Evolutionary conservation across 108 stramenopile species (phyloP), one percentile per base, ranked within the genome.

Genomic region (Asterionellopsis glacialis): DNA sequence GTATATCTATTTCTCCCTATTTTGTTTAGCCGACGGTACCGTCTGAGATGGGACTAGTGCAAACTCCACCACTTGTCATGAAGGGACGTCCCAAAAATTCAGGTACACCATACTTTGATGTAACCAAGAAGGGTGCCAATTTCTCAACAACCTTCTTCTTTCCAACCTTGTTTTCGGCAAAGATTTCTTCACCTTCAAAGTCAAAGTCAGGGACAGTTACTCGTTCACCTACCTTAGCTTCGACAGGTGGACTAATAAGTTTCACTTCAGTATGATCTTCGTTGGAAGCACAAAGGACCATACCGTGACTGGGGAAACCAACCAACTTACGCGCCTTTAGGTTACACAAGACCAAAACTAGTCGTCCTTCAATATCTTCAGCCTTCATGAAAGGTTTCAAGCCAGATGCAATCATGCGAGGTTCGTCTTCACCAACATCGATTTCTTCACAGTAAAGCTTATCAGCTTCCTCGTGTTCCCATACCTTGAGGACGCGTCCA

Each of bases 381-480:
- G 64, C 64, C 22, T 70, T 52, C 74, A 90, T 74, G 78, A 89
- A 93, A 41, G 96, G 91, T 44, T 79, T 67, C 3, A 99, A 77
- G 24, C 99, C 99, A 19, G 96, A 97, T 9, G 96, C 96, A 66
- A 99, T 93, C 25, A 53, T 65, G 44, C 99, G 85, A 24, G 91
- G 88, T 51, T 87, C 82, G 41, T 74, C 96, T 70, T 98, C 97
- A 39, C 99, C 99, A 1, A 96, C 84, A 68, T 99, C 96, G 48
- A 99, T 95, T 68, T 98, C 95, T 76, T 98, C 98, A 73, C 98
- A 98, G 72, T 85, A 97, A 0, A 99, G 84, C 69, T 98, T 98
- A 51, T 99, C 99, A 15, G 95, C 79, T 63, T 95, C 96, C 16
- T 77, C 76, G 71, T 99, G 99, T 45, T 89, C 77, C 97, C 98